Percentiles rank a stretch among this genome's conserved stretches.
Conservation (phyloP, 345 rosid genomes). For the Lumnitzera littorea region DNA sequence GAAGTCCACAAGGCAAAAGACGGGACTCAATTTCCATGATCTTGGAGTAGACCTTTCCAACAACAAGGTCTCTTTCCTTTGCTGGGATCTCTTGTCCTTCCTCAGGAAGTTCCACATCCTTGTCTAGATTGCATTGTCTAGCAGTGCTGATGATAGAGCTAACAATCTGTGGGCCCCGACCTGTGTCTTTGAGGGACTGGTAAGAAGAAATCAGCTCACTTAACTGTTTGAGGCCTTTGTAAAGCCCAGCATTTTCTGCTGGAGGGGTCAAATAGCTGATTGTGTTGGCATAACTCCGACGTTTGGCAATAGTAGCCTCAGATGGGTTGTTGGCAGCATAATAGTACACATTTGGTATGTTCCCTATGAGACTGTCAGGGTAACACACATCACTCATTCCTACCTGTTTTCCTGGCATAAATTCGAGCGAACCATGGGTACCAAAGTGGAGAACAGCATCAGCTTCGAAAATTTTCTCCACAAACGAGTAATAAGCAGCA, state of each 20-base stretch:
- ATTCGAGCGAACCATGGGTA: slow-evolving; percentile 96
- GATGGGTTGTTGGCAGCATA: slow-evolving; percentile 98
- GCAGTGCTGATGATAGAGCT: slow-evolving; percentile 95
- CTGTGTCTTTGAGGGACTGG: slow-evolving; percentile 92
- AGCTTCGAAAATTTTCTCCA: slow-evolving; percentile 91
- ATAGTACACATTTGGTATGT: slow-evolving; percentile 91
- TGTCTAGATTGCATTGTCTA: slow-evolving; percentile 93
- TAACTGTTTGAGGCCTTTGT: slow-evolving; percentile 96
- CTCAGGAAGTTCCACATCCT: slow-evolving; percentile 83
- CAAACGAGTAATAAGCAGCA: slow-evolving; percentile 92
- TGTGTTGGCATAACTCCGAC: slow-evolving; percentile 95
- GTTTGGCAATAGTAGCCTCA: slow-evolving; percentile 95
- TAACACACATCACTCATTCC: slow-evolving; percentile 97
- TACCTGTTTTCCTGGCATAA: slow-evolving; percentile 99
- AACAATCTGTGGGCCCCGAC: slow-evolving; percentile 87
- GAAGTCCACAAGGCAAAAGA: slow-evolving; percentile 94
- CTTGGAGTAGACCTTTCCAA: slow-evolving; percentile 95
- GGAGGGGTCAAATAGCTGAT: slow-evolving; percentile 98
- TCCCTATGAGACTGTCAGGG: slow-evolving; percentile 96
- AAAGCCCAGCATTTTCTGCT: slow-evolving; percentile 98
- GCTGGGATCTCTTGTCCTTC: slow-evolving; percentile 66
- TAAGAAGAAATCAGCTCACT: slow-evolving; percentile 93
- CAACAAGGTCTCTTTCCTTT: slow-evolving; percentile 78
- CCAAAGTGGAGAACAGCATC: slow-evolving; percentile 98
- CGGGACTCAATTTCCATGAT: slow-evolving; percentile 99